Evolutionary conservation across 192 early-diverging fungal species (phyloP).

Genomic region (Umbelopsis vinacea): DNA sequence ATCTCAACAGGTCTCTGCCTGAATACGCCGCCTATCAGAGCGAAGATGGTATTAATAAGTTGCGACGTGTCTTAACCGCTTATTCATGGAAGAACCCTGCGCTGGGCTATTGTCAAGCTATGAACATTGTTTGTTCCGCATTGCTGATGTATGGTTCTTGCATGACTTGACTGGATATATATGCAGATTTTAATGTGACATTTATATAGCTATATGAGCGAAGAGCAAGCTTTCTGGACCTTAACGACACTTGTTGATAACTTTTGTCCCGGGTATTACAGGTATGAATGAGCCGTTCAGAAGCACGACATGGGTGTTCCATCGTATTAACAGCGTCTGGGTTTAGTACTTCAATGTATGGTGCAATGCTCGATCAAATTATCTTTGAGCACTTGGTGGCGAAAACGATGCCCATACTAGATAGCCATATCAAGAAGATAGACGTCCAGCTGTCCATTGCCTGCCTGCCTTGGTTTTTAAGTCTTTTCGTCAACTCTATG

Average conservation of each 20-base stretch:
- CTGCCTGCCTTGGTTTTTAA: slow-evolving; percentile 91
- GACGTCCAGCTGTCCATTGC: slow-evolving; percentile 91
- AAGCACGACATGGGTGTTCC: no score
- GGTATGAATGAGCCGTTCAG: background rate
- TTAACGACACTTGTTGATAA: slow-evolving; percentile 78
- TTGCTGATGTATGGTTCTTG: slow-evolving; percentile 61
- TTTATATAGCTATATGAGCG: slow-evolving; percentile 64
- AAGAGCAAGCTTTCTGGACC: slow-evolving; percentile 92
- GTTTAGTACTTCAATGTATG: slow-evolving; percentile 83
- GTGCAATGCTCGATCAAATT: slow-evolving; percentile 84
- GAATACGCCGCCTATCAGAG: slow-evolving; percentile 86
- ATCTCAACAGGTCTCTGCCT: slow-evolving; percentile 81
- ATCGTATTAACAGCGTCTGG: background rate
- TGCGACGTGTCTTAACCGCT: slow-evolving; percentile 79
- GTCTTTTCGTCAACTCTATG: slow-evolving; percentile 86
- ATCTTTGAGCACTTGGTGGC: slow-evolving; percentile 82
- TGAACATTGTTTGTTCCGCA: slow-evolving; percentile 91
- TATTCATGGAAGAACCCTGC: slow-evolving; percentile 72
- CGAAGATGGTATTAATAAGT: slow-evolving; percentile 78
- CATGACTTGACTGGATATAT: background rate
- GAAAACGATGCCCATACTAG: slow-evolving; percentile 82
- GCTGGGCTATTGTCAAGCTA: slow-evolving; percentile 94
- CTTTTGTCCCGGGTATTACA: slow-evolving; percentile 69
- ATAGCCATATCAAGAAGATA: slow-evolving; percentile 67
- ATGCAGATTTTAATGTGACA: background rate